phyloP scores from a whole-genome alignment of 306 rosid genomes.

The Trifolium subterraneum region DNA sequence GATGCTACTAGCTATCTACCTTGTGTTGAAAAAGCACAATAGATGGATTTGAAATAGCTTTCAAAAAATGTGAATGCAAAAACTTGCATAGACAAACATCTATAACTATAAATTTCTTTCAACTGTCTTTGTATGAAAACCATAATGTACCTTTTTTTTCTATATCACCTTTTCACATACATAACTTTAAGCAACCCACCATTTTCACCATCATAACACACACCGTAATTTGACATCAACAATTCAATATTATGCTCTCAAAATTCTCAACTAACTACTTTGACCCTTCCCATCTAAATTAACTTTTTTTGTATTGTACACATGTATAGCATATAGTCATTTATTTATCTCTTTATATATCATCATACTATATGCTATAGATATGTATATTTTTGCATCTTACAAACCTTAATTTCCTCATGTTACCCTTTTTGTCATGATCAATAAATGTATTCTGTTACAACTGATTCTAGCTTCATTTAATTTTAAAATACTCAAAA shows the following conservation, averaged over 20 bases:
- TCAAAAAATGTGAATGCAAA: slow-evolving; percentile 58
- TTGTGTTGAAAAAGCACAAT: slow-evolving; percentile 37
- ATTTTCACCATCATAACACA: slow-evolving; percentile 49
- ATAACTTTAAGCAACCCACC: slow-evolving; percentile 67
- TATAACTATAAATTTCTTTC: slow-evolving; percentile 50
- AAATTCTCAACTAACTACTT: slow-evolving; percentile 62
- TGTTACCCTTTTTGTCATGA: slow-evolving; percentile 38
- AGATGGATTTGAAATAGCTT: slow-evolving; percentile 67
- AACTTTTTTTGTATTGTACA: slow-evolving; percentile 26
- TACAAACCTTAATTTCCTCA: slow-evolving; percentile 25
- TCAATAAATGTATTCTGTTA: slow-evolving; percentile 52
- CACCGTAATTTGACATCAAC: slow-evolving; percentile 56
- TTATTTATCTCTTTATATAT: slow-evolving; percentile 5
- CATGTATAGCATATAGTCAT: not conserved
- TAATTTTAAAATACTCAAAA: slow-evolving; percentile 35
- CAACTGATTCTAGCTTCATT: slow-evolving; percentile 44
- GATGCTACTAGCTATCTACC: slow-evolving; percentile 11
- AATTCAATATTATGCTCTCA: slow-evolving; percentile 41
- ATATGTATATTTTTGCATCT: slow-evolving; percentile 33
- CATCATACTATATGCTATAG: not conserved
- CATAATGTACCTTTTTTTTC: slow-evolving; percentile 65
- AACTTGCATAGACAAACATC: slow-evolving; percentile 51
- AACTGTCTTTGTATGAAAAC: slow-evolving; percentile 70
- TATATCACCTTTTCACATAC: slow-evolving; percentile 62
- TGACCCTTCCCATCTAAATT: slow-evolving; percentile 53